These are phyloP conservation scores for Aspergillus terreus DNA, from an alignment of 2,329 filamentous ascomycete species.

Conservation along the genomic window DNA sequence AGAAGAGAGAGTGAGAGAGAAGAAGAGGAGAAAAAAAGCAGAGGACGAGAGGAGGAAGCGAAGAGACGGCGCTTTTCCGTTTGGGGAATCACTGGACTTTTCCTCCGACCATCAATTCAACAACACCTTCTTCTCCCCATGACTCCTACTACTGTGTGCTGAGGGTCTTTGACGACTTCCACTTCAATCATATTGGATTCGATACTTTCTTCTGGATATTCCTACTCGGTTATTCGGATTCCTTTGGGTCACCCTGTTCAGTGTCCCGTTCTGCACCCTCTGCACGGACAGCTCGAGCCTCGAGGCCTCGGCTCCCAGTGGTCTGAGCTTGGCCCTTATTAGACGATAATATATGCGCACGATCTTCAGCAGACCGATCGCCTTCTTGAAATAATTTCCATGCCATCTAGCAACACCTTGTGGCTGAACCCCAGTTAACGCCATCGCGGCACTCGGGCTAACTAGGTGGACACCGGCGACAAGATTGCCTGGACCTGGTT, in stretches of 20 bases:
- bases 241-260: background rate
- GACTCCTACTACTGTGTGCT: background rate
- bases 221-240: background rate
- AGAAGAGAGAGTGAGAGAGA: constrained; percentile 6
- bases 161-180: background rate
- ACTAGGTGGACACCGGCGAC: background rate
- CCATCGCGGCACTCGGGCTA: background rate
- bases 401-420: background rate
- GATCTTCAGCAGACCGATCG: constrained; percentile 1
- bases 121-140: background rate
- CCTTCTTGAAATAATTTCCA: background rate
- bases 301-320: constrained; percentile 1
- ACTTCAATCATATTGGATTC: background rate
- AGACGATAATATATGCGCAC: constrained; percentile 7
- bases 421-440: background rate
- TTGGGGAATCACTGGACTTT: constrained; percentile 16
- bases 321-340: constrained; percentile 5
- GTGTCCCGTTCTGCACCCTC: background rate
- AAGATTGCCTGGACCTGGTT: background rate
- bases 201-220: background rate
- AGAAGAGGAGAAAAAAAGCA: constrained; percentile 2
- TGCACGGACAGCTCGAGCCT: constrained; percentile 1
- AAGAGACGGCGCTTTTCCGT: constrained; percentile 20
- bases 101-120: constrained; percentile 2
- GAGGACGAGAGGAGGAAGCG: constrained; percentile 11